phyloP scores from a whole-genome alignment of 1,284 basidiomycete species.

The Tilletia caries region DNA sequence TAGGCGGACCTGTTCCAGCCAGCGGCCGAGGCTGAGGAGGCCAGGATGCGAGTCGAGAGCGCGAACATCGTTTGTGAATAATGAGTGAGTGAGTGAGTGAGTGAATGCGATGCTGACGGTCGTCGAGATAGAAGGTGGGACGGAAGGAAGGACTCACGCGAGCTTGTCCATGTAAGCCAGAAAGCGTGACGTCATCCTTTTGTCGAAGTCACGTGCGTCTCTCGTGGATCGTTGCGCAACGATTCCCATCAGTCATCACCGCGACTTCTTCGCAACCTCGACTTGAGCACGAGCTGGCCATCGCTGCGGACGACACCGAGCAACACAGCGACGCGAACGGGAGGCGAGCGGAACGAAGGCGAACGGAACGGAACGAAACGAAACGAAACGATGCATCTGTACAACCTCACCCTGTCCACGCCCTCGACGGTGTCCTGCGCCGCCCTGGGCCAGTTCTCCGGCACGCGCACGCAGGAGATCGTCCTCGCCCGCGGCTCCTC shows the following conservation, averaged over 20 bases:
- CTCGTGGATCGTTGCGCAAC: too few relatives aligned
- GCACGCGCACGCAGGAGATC: slow-evolving; percentile 49
- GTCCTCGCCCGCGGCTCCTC: slow-evolving; percentile 41
- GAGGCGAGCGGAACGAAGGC: too few relatives aligned
- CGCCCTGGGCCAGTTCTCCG: slow-evolving; percentile 49
- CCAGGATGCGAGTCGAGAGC: background rate
- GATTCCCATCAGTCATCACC: too few relatives aligned
- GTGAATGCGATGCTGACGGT: background rate
- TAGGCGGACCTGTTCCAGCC: too few relatives aligned
- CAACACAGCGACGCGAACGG: too few relatives aligned
- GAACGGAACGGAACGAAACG: too few relatives aligned
- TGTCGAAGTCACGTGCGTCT: too few relatives aligned
- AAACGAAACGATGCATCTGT: slow-evolving; percentile 41
- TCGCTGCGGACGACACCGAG: too few relatives aligned
- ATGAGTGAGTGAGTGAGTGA: background rate
- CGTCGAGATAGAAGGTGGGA: background rate
- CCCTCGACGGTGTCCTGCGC: slow-evolving; percentile 43
- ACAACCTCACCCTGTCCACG: slow-evolving; percentile 47
- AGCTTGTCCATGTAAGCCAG: background rate
- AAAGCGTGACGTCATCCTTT: too few relatives aligned
- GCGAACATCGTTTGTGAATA: background rate
- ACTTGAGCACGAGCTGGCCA: too few relatives aligned
- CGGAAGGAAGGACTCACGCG: background rate
- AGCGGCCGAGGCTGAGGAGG: too few relatives aligned
- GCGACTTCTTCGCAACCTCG: too few relatives aligned